These are phyloP conservation scores for Crithidia brevicula DNA, from an alignment of 208 protist species.

Conservation along the genomic window DNA sequence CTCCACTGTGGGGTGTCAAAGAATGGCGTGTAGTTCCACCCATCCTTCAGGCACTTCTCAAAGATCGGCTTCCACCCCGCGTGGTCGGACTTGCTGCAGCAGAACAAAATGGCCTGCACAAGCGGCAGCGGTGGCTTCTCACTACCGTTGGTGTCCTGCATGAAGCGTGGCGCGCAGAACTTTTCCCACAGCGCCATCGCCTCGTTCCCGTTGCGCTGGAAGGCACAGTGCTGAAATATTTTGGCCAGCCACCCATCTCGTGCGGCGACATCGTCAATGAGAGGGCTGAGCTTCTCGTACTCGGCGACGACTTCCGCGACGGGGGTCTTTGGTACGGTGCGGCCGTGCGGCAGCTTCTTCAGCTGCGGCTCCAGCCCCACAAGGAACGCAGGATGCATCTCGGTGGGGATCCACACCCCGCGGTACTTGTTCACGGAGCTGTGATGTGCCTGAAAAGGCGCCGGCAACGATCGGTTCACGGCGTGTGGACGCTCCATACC, in stretches of 20 bases:
- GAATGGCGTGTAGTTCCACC: slow-evolving; percentile 86
- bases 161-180: slow-evolving; percentile 71
- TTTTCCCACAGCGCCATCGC: slow-evolving; percentile 78
- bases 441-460: slow-evolving; percentile 67
- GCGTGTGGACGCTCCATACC: slow-evolving; percentile 83
- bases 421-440: slow-evolving; percentile 82
- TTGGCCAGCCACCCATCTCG: slow-evolving; percentile 87
- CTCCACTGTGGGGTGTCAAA: slow-evolving; percentile 88
- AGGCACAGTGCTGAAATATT: slow-evolving; percentile 86
- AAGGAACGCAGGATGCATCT: slow-evolving; percentile 80
- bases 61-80: slow-evolving; percentile 77
- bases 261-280: slow-evolving; percentile 70
- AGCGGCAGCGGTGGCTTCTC: slow-evolving; percentile 67
- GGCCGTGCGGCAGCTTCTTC: slow-evolving; percentile 82
- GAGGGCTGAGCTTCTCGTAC: slow-evolving; percentile 62
- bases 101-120: slow-evolving; percentile 83
- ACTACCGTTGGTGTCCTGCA: slow-evolving; percentile 31
- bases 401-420: slow-evolving; percentile 84
- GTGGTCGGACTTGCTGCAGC: slow-evolving; percentile 74
- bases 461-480: slow-evolving; percentile 79
- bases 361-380: slow-evolving; percentile 83
- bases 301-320: slow-evolving; percentile 79
- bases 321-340: slow-evolving; percentile 72
- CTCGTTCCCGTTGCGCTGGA: slow-evolving; percentile 63
- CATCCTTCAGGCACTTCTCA: slow-evolving; percentile 70